Evolutionary conservation across 805 yeast species (phyloP).

Genomic region (Ogataea pini): DNA sequence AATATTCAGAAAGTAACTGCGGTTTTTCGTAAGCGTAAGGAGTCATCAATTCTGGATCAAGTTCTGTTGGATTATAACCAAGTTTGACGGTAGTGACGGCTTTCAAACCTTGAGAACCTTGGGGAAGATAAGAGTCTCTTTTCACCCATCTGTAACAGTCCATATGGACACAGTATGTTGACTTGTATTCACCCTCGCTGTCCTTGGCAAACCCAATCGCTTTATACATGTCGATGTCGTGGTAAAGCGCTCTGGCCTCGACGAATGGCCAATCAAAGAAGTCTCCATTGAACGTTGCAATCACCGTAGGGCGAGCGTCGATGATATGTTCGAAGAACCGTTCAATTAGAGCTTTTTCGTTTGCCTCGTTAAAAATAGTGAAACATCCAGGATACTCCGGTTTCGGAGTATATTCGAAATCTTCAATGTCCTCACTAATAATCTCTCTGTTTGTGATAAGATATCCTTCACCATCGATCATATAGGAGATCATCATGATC

Average conservation of each 20-base stretch:
- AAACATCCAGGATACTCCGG: constrained; percentile 93
- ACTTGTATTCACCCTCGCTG: constrained; percentile 87
- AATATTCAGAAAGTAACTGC: constrained; percentile 88
- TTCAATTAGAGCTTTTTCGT: constrained; percentile 72
- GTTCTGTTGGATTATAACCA: constrained; percentile 94
- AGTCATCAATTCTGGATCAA: constrained; percentile 97
- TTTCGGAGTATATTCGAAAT: constrained; percentile 95
- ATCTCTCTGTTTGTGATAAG: constrained; percentile 93
- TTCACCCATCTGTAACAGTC: constrained; percentile 98
- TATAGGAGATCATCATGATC: constrained; percentile 98
- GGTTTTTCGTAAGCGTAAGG: constrained; percentile 96
- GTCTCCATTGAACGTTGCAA: constrained; percentile 97
- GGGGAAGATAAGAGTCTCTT: constrained; percentile 95
- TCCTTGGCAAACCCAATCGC: constrained; percentile 95
- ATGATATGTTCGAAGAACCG: constrained; percentile 88
- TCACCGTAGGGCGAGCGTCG: constrained; percentile 91
- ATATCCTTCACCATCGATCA: constrained; percentile 98
- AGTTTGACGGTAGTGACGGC: constrained; percentile 95
- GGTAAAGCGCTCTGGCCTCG: constrained; percentile 79
- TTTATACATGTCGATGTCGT: constrained; percentile 83
- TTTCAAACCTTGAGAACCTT: constrained; percentile 97
- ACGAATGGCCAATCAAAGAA: constrained; percentile 99
- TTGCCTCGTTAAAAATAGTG: constrained; percentile 84
- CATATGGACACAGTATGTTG: constrained; percentile 92
- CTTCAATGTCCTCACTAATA: constrained; percentile 91